Conservation (phyloP, 306 rosid species). For the Nissolia schottii region DNA sequence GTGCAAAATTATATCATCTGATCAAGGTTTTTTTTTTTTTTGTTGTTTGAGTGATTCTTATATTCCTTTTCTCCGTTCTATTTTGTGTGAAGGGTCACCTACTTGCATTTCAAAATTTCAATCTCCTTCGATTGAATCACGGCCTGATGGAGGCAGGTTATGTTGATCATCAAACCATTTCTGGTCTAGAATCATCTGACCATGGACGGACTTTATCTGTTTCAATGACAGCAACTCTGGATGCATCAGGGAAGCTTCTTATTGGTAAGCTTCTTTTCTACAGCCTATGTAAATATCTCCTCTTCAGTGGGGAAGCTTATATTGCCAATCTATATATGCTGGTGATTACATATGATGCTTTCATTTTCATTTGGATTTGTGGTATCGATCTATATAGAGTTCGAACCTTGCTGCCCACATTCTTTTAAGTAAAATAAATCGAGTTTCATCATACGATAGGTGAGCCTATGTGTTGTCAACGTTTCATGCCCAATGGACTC, state of each 20-base stretch:
- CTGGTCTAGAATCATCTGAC: constrained; percentile 35
- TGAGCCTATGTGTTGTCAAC: too few relatives aligned
- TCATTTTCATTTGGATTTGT: too few relatives aligned
- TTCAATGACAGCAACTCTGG: constrained; percentile 89
- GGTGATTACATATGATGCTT: not conserved
- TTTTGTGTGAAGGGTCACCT: constrained; percentile 75
- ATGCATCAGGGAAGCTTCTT: constrained; percentile 60
- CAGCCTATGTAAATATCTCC: not conserved
- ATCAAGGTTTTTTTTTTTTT: not conserved
- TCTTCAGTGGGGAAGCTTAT: not conserved
- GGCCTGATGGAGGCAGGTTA: constrained; percentile 90
- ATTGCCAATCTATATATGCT: not conserved
- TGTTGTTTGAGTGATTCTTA: not conserved
- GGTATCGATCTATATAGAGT: too few relatives aligned
- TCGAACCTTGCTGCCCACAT: too few relatives aligned
- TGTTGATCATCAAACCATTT: constrained; percentile 49
- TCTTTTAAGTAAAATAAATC: too few relatives aligned
- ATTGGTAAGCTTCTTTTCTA: constrained; percentile 46
- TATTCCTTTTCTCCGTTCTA: not conserved
- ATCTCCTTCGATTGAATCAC: constrained; percentile 62
- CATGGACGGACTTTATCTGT: constrained; percentile 53
- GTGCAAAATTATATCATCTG: not conserved
- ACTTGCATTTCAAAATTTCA: constrained; percentile 63
- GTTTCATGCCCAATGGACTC: too few relatives aligned
- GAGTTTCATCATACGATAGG: too few relatives aligned